Evolutionary conservation across 805 yeast genomes (phyloP), one percentile per base, ranked within the genome.

Genomic region (Millerago galiae): DNA sequence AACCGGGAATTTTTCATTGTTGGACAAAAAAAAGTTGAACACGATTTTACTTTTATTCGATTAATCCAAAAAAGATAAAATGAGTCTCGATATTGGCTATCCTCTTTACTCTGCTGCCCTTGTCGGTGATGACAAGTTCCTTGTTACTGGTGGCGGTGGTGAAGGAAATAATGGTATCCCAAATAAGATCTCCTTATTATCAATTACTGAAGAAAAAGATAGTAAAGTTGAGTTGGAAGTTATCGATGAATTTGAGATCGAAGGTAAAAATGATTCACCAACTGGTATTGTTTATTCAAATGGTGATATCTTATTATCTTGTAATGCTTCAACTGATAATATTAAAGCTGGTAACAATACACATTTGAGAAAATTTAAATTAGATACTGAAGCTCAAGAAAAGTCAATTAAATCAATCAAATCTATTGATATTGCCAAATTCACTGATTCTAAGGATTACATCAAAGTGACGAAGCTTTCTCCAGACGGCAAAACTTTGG

Each of bases 101-200:
- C 98, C 99, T 1, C 71, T 89, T 11, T 85, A 83, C 52, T 91
- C 88, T 3, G 81, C 91, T 41, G 75, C 77, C 46, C 89, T 87
- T 58, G 67, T 81, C 35, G 70, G 75, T 50, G 72, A 79, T 48
- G 64, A 68, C 46, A 74, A 80, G 2, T 60, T 90, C 24, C 61
- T 89, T 38, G 83, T 83, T 25, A 79, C 88, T 3, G 99, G 99
- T 34, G 99, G 99, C 35, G 97, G 97, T 26, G 98, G 97, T 21
- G 95, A 87, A 60, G 95, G 95, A 9, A 81, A 80, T 55, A 83
- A 87, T 55, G 96, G 95, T 26, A 79, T 88, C 42, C 84, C 90
- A 33, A 91, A 91, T 62, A 87, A 84, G 59, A 66, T 91, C 48
- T 78, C 89, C 4, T 82, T 83, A 2, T 60, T 83, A 34, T 63